These are phyloP conservation scores for Cladosporium cucumerinum DNA, from an alignment of 2,329 filamentous ascomycete genomes.

Conservation along the genomic window DNA sequence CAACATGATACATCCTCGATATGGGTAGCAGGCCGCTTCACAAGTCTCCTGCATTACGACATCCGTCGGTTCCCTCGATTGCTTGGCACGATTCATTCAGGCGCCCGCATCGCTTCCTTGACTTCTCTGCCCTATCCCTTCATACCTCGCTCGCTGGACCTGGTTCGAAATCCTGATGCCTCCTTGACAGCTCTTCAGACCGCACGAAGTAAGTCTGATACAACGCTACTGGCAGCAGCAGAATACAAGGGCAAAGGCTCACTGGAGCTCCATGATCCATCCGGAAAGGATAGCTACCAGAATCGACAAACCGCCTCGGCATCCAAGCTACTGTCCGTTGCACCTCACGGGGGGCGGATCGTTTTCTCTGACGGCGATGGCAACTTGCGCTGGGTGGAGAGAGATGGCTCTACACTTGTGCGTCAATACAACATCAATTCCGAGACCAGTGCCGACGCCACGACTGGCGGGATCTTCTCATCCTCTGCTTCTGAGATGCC, in stretches of 20 bases:
- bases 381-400: constrained; percentile 83
- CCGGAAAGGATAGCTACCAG: constrained; percentile 49
- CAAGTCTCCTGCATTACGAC: constrained; percentile 85
- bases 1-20: constrained; percentile 62
- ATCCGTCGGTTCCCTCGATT: constrained; percentile 78
- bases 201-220: constrained; percentile 53
- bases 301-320: constrained; percentile 81
- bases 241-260: constrained; percentile 91
- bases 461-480: constrained; percentile 26
- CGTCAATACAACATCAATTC: constrained; percentile 57
- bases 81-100: constrained; percentile 76
- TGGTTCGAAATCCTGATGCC: constrained; percentile 50
- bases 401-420: constrained; percentile 64
- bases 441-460: constrained; percentile 26
- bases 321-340: constrained; percentile 77
- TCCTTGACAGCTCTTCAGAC: constrained; percentile 51
- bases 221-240: constrained; percentile 76
- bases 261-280: constrained; percentile 76
- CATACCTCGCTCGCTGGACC: constrained; percentile 59
- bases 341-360: constrained; percentile 75
- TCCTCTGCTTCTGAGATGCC: constrained; percentile 24
- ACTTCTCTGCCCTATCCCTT: constrained; percentile 66
- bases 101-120: constrained; percentile 72
- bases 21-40: constrained; percentile 84
- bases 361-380: constrained; percentile 83